phyloP scores from a whole-genome alignment of 345 rosid genomes.

The Linum usitatissimum region DNA sequence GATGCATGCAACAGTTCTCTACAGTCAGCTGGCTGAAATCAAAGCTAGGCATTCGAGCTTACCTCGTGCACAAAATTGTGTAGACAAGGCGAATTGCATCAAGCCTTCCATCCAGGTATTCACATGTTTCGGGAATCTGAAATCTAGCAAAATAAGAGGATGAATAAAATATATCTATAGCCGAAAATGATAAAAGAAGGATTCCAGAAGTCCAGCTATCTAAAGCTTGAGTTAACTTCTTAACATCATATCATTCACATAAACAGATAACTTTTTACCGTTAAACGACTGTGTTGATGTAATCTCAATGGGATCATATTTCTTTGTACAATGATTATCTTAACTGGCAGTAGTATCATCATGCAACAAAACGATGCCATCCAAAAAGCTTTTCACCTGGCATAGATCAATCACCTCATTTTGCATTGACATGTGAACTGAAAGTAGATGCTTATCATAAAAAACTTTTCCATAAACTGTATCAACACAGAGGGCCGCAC shows the following conservation, averaged over 20 bases:
- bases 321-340: background rate
- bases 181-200: background rate
- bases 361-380: background rate
- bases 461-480: constrained; percentile 58
- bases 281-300: background rate
- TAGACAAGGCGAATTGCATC: constrained; percentile 86
- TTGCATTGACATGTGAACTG: background rate
- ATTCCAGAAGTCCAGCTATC: too few species aligned
- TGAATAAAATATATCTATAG: background rate
- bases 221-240: background rate
- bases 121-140: constrained; percentile 95
- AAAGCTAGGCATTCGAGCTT: constrained; percentile 64
- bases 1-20: constrained; percentile 11
- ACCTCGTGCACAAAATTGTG: constrained; percentile 84
- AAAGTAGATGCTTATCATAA: constrained; percentile 39
- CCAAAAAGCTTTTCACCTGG: background rate
- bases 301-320: background rate
- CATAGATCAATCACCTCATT: background rate
- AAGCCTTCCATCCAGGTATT: constrained; percentile 86
- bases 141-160: background rate
- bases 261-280: background rate
- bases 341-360: background rate
- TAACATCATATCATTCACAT: background rate
- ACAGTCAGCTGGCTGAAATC: constrained; percentile 56
- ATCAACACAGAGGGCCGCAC: constrained; percentile 91